Evolutionary conservation across 2,329 filamentous ascomycete species (phyloP), one percentile per base, ranked within the genome.

Genomic region (Fusarium sp.): DNA sequence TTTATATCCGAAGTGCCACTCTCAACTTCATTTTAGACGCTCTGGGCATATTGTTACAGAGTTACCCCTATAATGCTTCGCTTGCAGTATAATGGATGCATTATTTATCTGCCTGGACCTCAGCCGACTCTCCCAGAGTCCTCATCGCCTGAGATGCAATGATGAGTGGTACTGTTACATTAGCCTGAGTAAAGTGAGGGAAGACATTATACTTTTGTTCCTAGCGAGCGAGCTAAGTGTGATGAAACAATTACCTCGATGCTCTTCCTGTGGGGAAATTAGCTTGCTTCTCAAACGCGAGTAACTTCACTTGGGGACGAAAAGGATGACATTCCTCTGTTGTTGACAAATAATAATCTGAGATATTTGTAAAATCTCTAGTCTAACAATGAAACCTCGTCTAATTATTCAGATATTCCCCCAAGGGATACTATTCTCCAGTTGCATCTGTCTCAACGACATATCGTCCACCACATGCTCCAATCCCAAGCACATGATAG

Each of bases 401-500:
- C 7, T 2, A 22, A 11, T 20, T 18, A n/a, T 13, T 24, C 11
- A 22, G 9, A 11, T 1, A 24, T 33, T 4, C 28, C 7, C 3
- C 17, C 1, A 31, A 44, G 44, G 28, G 14, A 41, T 17, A 33
- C 13, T 26, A n/a, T 64, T 62, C 44, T 71, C 73, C 44, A 11
- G 44, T 2, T 44, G 54, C 56, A 75, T 75, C 39, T 75, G 72
- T 28, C 39, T 24, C 36, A 74, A 36, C 8, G 65, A 72, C 12
- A 62, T 18, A 15, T 48, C 5, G 7, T 63, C 47, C 22, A 74
- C 44, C 18, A 74, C 69, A 49, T 61, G 63, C 5, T 51, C 33
- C 35, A 74, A 15, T 20, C 48, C 57, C 15, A 74, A 38, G 52
- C 65, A 51, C 15, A 42, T n/a, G 36, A 75, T 74, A 10, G 73